A percentile compares a stretch with the other conserved stretches of the same genome.
Evolutionary conservation across 257 asterid species (phyloP).

Genomic region (Gentiana macrophylla): DNA sequence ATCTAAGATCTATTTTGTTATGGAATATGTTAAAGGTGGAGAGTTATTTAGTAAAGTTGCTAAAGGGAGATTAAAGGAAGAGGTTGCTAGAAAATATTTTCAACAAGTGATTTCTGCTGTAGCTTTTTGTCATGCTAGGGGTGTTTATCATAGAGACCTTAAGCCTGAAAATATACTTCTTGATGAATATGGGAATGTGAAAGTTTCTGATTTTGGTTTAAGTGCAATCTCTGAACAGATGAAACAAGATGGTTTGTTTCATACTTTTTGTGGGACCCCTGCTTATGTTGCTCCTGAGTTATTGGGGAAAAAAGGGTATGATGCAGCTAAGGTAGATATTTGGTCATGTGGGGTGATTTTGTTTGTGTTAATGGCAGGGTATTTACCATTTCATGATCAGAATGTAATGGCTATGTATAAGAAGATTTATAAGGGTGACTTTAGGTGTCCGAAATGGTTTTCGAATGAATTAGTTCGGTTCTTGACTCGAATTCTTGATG

Average conservation of each 20-base stretch:
- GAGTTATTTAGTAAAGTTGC: too few species aligned
- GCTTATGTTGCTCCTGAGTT: slow-evolving; percentile 67
- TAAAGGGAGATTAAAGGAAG: too few species aligned
- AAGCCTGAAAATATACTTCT: slow-evolving; percentile 14
- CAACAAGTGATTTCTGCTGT: slow-evolving; percentile 86
- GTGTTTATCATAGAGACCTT: slow-evolving; percentile 83
- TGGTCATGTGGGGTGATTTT: too few species aligned
- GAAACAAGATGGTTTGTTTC: too few species aligned
- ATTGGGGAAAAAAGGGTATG: slow-evolving; percentile 71
- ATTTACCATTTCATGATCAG: slow-evolving; percentile 81
- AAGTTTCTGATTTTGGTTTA: slow-evolving; percentile 87
- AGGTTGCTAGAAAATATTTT: slow-evolving; percentile 14
- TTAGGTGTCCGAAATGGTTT: too few species aligned
- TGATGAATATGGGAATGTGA: slow-evolving; percentile 74
- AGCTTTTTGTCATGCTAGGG: slow-evolving; percentile 86
- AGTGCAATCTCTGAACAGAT: slow-evolving; percentile 11
- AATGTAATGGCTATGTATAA: slow-evolving; percentile 65
- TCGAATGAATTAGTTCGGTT: too few species aligned
- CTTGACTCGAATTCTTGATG: too few species aligned
- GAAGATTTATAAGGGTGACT: too few species aligned
- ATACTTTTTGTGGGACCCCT: too few species aligned
- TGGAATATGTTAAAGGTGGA: too few species aligned
- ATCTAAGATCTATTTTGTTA: too few species aligned
- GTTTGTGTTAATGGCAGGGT: slow-evolving; percentile 59
- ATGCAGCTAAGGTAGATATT: slow-evolving; percentile 61